phyloP scores from a whole-genome alignment of 495 filamentous ascomycete species.

The Trichoderma virens region DNA sequence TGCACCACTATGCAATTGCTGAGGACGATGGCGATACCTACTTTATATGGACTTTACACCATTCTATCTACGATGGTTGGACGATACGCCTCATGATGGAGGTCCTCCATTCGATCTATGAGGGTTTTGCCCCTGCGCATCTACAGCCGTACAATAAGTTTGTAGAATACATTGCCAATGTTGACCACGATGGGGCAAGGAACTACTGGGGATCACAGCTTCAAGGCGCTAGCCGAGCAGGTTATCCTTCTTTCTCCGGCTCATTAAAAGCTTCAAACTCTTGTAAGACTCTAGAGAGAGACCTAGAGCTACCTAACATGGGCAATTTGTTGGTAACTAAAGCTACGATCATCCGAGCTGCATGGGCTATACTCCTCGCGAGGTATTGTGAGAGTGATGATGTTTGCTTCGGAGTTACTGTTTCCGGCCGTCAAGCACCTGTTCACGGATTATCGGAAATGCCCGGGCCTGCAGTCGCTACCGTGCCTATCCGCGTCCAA shows the following conservation, averaged over 20 bases:
- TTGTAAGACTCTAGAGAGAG: neutral
- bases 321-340: slow-evolving; percentile 23
- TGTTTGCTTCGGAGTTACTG: slow-evolving; percentile 39
- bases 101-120: neutral
- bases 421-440: slow-evolving; percentile 39
- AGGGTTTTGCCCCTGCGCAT: slow-evolving; percentile 8
- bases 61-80: slow-evolving; percentile 36
- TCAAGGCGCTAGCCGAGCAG: neutral
- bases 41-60: slow-evolving; percentile 39
- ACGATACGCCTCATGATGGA: slow-evolving; percentile 17
- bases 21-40: slow-evolving; percentile 41
- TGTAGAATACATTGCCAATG: neutral
- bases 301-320: slow-evolving; percentile 7
- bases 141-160: neutral
- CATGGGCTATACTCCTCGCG: slow-evolving; percentile 36
- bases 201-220: neutral
- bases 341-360: slow-evolving; percentile 37
- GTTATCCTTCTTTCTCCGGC: slow-evolving; percentile 1
- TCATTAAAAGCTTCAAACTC: neutral
- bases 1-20: slow-evolving; percentile 19
- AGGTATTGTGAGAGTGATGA: slow-evolving; percentile 31
- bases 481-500: slow-evolving; percentile 43
- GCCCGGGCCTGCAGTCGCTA: slow-evolving; percentile 48
- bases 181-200: neutral
- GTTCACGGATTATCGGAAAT: slow-evolving; percentile 42